phyloP scores from a whole-genome alignment of 345 rosid genomes.

The Salix suchowensis region DNA sequence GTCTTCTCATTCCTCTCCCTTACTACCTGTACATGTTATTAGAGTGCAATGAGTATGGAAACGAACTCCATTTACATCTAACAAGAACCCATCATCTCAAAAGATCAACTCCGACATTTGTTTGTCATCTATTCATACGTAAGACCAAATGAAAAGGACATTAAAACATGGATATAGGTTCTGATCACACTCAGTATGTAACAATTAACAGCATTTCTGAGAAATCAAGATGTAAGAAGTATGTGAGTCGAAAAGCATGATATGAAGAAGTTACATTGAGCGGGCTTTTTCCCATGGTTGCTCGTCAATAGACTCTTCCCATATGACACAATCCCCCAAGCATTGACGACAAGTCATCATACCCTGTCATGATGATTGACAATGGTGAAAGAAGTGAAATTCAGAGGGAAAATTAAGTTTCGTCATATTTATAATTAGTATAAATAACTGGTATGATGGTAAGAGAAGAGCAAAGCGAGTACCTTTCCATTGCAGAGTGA shows the following conservation, averaged over 20 bases:
- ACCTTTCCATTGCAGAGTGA: conserved; percentile 82
- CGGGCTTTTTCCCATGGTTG: conserved; percentile 94
- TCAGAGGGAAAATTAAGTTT: background rate
- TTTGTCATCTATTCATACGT: too few species aligned
- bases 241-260: background rate
- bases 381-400: background rate
- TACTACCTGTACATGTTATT: too few species aligned
- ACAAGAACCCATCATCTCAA: too few species aligned
- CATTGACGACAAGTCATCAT: conserved; percentile 70
- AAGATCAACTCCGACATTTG: too few species aligned
- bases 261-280: conserved; percentile 47
- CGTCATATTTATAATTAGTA: background rate
- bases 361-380: conserved; percentile 45
- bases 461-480: background rate
- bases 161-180: background rate
- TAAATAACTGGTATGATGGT: background rate
- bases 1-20: too few species aligned
- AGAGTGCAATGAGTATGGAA: too few species aligned
- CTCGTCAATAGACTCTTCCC: conserved; percentile 96
- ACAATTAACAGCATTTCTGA: background rate
- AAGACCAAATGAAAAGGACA: too few species aligned
- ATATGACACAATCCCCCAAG: conserved; percentile 84
- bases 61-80: too few species aligned
- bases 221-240: background rate
- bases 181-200: background rate